Evolutionary conservation across 495 filamentous ascomycete genomes (phyloP).

Genomic region (Cercophora samala): DNA sequence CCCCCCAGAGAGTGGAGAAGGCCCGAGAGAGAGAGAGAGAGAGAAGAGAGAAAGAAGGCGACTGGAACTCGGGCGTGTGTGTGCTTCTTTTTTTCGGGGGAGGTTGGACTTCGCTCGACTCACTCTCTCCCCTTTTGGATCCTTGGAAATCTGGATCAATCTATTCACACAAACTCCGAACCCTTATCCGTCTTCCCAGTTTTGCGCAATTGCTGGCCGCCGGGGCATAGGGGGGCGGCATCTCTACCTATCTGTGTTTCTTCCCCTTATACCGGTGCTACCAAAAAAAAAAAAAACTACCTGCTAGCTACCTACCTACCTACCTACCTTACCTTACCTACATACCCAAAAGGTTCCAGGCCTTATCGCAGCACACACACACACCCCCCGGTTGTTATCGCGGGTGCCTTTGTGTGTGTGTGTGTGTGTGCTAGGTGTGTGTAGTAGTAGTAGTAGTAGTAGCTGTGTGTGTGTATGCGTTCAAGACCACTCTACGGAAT

Average conservation of each 20-base stretch:
- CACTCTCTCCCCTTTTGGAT: neutral
- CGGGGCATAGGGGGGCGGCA: neutral
- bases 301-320: neutral
- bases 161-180: neutral
- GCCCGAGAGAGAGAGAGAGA: conserved; percentile 12
- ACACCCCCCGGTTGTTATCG: conserved; percentile 1
- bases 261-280: neutral
- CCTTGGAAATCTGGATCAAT: neutral
- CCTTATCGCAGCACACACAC: conserved; percentile 2
- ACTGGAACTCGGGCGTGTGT: conserved; percentile 15
- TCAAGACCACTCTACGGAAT: conserved; percentile 1
- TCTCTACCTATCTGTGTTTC: neutral
- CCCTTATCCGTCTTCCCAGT: neutral
- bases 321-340: too few species aligned
- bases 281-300: too few species aligned
- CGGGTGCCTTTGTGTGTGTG: neutral
- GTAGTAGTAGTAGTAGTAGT: neutral
- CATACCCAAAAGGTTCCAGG: neutral
- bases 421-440: neutral
- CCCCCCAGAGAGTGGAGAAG: conserved; percentile 16
- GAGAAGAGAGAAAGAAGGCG: conserved; percentile 15
- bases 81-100: neutral
- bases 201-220: neutral
- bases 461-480: neutral
- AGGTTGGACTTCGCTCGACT: neutral